These are phyloP conservation scores for Syncephalastrum racemosum DNA, from an alignment of 371 early-diverging fungal genomes.

Conservation along the genomic window DNA sequence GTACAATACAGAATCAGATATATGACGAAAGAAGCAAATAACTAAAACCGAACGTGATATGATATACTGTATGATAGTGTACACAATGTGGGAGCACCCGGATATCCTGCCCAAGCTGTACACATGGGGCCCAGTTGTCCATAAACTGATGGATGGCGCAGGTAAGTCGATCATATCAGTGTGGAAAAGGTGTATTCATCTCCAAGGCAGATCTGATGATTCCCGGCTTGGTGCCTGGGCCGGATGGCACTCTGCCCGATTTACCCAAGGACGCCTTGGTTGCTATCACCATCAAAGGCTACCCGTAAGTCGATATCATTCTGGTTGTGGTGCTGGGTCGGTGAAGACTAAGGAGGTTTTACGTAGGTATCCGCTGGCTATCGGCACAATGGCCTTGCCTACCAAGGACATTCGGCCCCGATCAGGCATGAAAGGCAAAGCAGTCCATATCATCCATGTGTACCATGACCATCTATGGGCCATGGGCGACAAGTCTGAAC, in stretches of 20 bases:
- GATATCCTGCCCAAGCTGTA: constrained; percentile 57
- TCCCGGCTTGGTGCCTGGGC: constrained; percentile 56
- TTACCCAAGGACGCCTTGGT: constrained; percentile 52
- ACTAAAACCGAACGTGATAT: too few species aligned
- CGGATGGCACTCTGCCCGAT: constrained; percentile 44
- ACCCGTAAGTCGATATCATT: constrained; percentile 28
- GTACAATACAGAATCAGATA: constrained; percentile 12
- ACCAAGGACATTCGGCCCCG: constrained; percentile 48
- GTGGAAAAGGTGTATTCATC: constrained; percentile 12
- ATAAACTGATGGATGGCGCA: constrained; percentile 67
- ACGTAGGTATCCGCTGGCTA: constrained; percentile 53
- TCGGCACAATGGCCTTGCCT: constrained; percentile 58
- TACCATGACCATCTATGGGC: constrained; percentile 69
- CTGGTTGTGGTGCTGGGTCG: not conserved
- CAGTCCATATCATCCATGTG: constrained; percentile 67
- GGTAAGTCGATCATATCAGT: constrained; percentile 25
- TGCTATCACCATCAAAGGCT: constrained; percentile 53
- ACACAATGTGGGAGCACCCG: constrained; percentile 68
- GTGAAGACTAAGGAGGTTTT: too few species aligned
- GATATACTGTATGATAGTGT: constrained; percentile 42
- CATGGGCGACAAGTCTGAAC: constrained; percentile 59
- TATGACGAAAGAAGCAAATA: not conserved
- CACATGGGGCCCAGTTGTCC: constrained; percentile 61
- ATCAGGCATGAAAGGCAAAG: constrained; percentile 69
- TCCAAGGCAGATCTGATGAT: constrained; percentile 60